Evolutionary conservation across 176 grass and related monocot genomes (phyloP), one percentile per base, ranked within the genome.

Genomic region (Musa schizocarpa): DNA sequence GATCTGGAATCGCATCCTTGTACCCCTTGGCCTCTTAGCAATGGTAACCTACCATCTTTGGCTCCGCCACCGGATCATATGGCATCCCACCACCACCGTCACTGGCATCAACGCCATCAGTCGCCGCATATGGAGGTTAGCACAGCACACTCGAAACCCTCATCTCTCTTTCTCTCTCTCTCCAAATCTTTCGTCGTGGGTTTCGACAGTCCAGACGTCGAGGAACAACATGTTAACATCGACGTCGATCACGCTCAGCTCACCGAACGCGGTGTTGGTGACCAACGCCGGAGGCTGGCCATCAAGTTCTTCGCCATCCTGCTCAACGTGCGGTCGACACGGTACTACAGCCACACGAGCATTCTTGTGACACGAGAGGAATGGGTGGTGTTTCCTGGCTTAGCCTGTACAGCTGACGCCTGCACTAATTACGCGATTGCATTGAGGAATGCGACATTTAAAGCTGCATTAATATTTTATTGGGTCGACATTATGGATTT

Each of bases 181-280:
- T 2, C 4, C 9, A 52, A 54, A 52, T 21, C 12, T 16, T 73
- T 73, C n/a, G 71, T 19, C 23, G 17, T 55, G 79, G 9, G 84
- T 96, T 72, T 77, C 88, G 76, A 83, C 81, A 3, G 92, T 89
- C 57, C 88, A 89, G 79, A 96, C 92, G 71, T 72, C 88, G 76
- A 82, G 92, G 21, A 96, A 96, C 84, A 91, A 78, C 82, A 96
- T 96, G 77, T 81, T 96, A 1, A 88, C 88, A 0, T 88, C 92
- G n/a, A 87, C 84, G 2, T 86, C 92, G 19, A 90, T 89, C 66
- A 87, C 81, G n/a, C 88, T 96, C 52, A 86, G 83, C 81, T 88
- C 92, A 2, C 72, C 91, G 69, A 86, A 88, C 53, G 83, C 85
- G 24, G 77, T 75, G 13, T 75, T 96, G 79, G 88, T 96, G 88